Conservation (phyloP, 345 rosid genomes). For the Bretschneidera sinensis region DNA sequence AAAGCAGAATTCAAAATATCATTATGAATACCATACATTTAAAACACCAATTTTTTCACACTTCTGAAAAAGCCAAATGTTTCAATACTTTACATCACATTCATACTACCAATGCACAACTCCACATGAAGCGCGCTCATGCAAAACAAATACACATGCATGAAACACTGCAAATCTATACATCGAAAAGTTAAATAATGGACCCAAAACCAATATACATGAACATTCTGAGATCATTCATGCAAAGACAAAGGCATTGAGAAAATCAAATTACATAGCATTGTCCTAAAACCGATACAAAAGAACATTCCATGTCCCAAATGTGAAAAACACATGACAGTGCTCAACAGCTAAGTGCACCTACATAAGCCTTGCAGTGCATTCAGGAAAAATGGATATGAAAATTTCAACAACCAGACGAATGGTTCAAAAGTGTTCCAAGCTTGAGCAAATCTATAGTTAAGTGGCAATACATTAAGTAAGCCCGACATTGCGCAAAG, state of each 20-base stretch:
- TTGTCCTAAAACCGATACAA: too few species aligned
- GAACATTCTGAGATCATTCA: background rate
- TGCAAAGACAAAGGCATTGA: background rate
- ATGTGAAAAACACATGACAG: background rate
- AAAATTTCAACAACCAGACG: constrained; percentile 1
- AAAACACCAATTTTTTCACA: too few species aligned
- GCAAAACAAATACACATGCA: background rate
- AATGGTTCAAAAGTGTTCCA: constrained; percentile 1
- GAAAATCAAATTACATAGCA: too few species aligned
- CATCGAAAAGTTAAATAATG: background rate
- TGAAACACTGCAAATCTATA: background rate
- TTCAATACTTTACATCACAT: too few species aligned
- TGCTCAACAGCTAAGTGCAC: background rate
- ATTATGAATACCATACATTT: too few species aligned
- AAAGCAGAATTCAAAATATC: background rate
- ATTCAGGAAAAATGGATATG: background rate
- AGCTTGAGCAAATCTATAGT: constrained; percentile 12
- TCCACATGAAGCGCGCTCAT: too few species aligned
- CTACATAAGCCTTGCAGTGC: background rate
- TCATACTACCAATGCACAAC: too few species aligned
- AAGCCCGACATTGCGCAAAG: constrained; percentile 76
- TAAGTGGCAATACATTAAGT: constrained; percentile 59
- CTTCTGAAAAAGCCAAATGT: too few species aligned
- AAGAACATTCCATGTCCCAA: background rate
- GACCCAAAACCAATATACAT: background rate